These are phyloP conservation scores for Arabidopsis hybrid DNA, from an alignment of 441 rosid species.

Conservation along the genomic window DNA sequence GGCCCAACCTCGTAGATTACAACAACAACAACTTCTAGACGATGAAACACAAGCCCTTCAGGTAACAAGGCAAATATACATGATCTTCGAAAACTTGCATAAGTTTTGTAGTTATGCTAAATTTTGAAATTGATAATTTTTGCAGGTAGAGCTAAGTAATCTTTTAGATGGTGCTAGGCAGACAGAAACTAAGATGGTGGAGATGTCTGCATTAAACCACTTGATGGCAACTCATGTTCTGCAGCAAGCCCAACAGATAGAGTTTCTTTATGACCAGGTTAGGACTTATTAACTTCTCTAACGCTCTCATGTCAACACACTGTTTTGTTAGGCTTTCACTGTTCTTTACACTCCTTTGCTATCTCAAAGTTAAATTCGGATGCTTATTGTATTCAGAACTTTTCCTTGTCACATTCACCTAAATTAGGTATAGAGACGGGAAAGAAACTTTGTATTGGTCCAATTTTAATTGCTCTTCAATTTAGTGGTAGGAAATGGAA, in stretches of 20 bases:
- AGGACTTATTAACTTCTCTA: slow-evolving; percentile 27
- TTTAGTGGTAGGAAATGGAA: slow-evolving; percentile 2
- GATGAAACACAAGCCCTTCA: slow-evolving; percentile 96
- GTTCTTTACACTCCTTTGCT: slow-evolving; percentile 23
- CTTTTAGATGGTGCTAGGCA: slow-evolving; percentile 85
- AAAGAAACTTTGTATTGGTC: slow-evolving; percentile 16
- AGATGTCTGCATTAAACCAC: slow-evolving; percentile 97
- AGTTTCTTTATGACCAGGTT: slow-evolving; percentile 85
- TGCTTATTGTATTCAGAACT: slow-evolving; percentile 1
- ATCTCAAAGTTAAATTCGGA: background rate
- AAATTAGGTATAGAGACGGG: slow-evolving; percentile 8
- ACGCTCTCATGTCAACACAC: slow-evolving; percentile 21
- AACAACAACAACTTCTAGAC: slow-evolving; percentile 83
- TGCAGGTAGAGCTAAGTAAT: slow-evolving; percentile 85
- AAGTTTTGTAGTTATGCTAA: slow-evolving; percentile 18
- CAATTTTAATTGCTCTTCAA: slow-evolving; percentile 9
- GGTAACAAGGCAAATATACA: slow-evolving; percentile 50
- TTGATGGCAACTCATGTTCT: slow-evolving; percentile 93
- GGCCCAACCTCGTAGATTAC: slow-evolving; percentile 56
- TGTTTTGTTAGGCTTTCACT: slow-evolving; percentile 2
- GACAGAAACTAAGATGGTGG: slow-evolving; percentile 97
- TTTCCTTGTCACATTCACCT: slow-evolving; percentile 13
- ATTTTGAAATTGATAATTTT: slow-evolving; percentile 28
- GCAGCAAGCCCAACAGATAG: slow-evolving; percentile 96
- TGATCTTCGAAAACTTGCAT: slow-evolving; percentile 22